A percentile compares a stretch with the other conserved stretches of the same genome.
Evolutionary conservation across 805 yeast genomes (phyloP).

Genomic region (Yarrowia divulgata): DNA sequence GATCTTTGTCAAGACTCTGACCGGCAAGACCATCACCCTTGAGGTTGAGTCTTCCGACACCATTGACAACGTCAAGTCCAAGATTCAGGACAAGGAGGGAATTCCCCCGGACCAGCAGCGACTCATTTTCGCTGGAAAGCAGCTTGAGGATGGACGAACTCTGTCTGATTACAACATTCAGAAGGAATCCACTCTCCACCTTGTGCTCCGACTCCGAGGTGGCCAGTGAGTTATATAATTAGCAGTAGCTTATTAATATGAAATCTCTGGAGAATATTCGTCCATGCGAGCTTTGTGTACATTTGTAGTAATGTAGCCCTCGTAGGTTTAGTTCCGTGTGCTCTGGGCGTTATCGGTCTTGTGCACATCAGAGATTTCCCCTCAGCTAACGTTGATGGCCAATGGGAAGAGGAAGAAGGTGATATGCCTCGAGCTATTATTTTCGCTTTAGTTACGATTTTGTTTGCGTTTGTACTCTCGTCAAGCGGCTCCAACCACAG

Average conservation of each 20-base stretch:
- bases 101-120: slow-evolving; percentile 97
- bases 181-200: slow-evolving; percentile 86
- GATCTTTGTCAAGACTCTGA: slow-evolving; percentile 82
- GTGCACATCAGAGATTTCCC: too few relatives aligned
- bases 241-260: slow-evolving; percentile 11
- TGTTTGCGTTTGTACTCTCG: background rate
- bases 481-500: background rate
- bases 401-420: background rate
- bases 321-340: too few relatives aligned
- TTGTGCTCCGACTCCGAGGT: slow-evolving; percentile 88
- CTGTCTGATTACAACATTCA: slow-evolving; percentile 93
- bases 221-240: slow-evolving; percentile 51
- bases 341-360: too few relatives aligned
- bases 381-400: background rate
- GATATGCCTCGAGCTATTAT: too few relatives aligned
- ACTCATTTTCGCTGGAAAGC: slow-evolving; percentile 94
- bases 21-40: slow-evolving; percentile 88
- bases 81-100: slow-evolving; percentile 96
- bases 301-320: background rate
- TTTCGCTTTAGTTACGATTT: background rate
- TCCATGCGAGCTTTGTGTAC: too few relatives aligned
- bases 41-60: slow-evolving; percentile 95
- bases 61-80: slow-evolving; percentile 90
- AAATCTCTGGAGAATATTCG: slow-evolving; percentile 4
- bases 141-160: slow-evolving; percentile 93